phyloP scores from a whole-genome alignment of 2,329 filamentous ascomycete species.

The Xylaria sp. region DNA sequence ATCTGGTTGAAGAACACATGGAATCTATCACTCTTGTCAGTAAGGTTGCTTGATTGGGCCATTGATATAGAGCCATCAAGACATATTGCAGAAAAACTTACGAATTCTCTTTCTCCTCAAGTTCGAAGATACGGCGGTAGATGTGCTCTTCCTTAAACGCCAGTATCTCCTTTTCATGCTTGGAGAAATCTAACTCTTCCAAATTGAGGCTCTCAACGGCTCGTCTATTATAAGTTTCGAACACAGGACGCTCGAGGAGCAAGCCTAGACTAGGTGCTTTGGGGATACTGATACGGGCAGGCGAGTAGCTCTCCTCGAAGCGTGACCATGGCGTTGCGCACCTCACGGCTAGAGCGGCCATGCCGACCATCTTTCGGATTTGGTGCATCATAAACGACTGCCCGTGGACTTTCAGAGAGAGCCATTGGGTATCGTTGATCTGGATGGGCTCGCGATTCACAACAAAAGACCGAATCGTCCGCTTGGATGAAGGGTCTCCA shows the following conservation, averaged over 20 bases:
- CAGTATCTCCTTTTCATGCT: constrained; percentile 80
- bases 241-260: constrained; percentile 89
- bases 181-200: constrained; percentile 80
- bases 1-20: constrained; percentile 83
- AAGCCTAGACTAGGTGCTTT: constrained; percentile 92
- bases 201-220: constrained; percentile 71
- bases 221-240: constrained; percentile 86
- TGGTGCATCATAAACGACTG: constrained; percentile 99
- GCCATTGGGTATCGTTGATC: constrained; percentile 93
- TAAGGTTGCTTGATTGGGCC: constrained; percentile 5
- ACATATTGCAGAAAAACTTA: constrained; percentile 61
- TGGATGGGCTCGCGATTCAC: constrained; percentile 80
- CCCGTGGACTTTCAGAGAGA: constrained; percentile 94
- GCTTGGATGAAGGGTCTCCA: constrained; percentile 84
- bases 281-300: constrained; percentile 83
- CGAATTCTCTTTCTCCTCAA: constrained; percentile 89
- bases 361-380: constrained; percentile 98
- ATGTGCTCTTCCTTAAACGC: constrained; percentile 94
- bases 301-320: constrained; percentile 78
- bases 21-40: constrained; percentile 63
- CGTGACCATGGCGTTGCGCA: constrained; percentile 80
- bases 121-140: constrained; percentile 88
- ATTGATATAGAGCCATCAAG: background rate
- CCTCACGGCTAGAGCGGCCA: constrained; percentile 85
- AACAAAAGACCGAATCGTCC: constrained; percentile 92